Evolutionary conservation across 192 early-diverging fungal genomes (phyloP), one percentile per base, ranked within the genome.

Genomic region (Coemansia sp.): DNA sequence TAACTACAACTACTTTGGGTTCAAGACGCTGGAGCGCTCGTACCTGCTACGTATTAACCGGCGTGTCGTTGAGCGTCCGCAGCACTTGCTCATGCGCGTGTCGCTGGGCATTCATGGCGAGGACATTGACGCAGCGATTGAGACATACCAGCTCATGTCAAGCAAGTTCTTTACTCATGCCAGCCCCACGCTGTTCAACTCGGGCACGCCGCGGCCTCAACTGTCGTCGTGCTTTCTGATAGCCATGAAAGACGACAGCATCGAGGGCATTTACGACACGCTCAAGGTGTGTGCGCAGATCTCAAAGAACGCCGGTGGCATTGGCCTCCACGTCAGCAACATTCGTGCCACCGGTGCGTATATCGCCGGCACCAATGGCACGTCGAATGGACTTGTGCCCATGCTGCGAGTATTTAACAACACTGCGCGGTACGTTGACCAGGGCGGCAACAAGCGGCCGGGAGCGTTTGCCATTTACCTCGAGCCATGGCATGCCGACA

Each of bases 321-420:
- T 99, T 56, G 97, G 97, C 19, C 82, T 99, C 43, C 95, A 95
- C 73, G 92, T 99, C 62, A 95, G 97, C 86, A 93, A 93, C 69
- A 98, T 98, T 72, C 90, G 95, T 47, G 91, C 94, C 0, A 85
- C 87, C 6, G 97, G 95, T 2, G 94, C 97, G 11, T 99, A 96
- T 76, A 97, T 97, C 85, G 92, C 97, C 32, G 97, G 95, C 53
- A 97, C 95, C 37, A 97, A 99, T 73, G 97, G 97, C 60, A 84
- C 89, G 60, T 97, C 97, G 24, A 97, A 97, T 70, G 97, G 97
- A 5, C 83, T 98, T 37, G 84, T 98, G 25, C 97, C 97, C 5
- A 97, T 98, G 95, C 85, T 98, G 63, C 91, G 95, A 56, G 97
- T 98, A 7, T 98, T 88, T 71, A 98, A 98, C 84, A 96, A 96